A percentile compares a stretch with the other conserved stretches of the same genome.
Conservation (phyloP, 2,329 filamentous ascomycete genomes). For the Tolypocladium nubicola region DNA sequence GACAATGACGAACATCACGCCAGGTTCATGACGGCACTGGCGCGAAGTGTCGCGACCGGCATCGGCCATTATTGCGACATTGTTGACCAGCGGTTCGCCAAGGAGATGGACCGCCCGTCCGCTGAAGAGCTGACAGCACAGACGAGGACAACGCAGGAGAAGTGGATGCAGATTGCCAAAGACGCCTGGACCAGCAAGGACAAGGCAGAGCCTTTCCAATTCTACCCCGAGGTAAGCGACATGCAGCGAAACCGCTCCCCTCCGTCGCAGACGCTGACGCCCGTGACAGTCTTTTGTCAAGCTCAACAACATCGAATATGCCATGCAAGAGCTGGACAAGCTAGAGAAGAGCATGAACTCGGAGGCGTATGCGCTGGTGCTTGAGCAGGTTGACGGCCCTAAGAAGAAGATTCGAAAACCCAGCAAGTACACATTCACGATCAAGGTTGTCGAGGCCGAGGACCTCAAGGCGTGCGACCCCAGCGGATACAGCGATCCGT, state of each 20-base stretch:
- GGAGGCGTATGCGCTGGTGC: slow-evolving; percentile 75
- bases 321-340: slow-evolving; percentile 82
- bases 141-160: slow-evolving; percentile 76
- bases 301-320: slow-evolving; percentile 94
- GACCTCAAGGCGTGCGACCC: slow-evolving; percentile 97
- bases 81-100: slow-evolving; percentile 73
- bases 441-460: slow-evolving; percentile 97
- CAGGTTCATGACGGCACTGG: slow-evolving; percentile 90
- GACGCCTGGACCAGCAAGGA: slow-evolving; percentile 89
- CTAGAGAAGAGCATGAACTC: slow-evolving; percentile 85
- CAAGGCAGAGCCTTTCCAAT: slow-evolving; percentile 92
- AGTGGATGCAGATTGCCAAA: slow-evolving; percentile 85
- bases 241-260: neutral
- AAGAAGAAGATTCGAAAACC: slow-evolving; percentile 53
- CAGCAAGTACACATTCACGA: slow-evolving; percentile 92
- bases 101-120: slow-evolving; percentile 87
- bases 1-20: slow-evolving; percentile 88
- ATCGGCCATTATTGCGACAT: slow-evolving; percentile 86
- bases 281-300: slow-evolving; percentile 76
- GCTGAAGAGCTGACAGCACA: slow-evolving; percentile 75
- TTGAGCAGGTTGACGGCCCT: slow-evolving; percentile 64
- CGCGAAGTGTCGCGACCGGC: slow-evolving; percentile 73
- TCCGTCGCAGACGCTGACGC: slow-evolving; percentile 16
- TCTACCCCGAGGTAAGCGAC: slow-evolving; percentile 69
- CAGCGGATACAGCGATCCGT: slow-evolving; percentile 88